phyloP scores from a whole-genome alignment of 2,329 filamentous ascomycete genomes.

The Pseudocercospora vitis region DNA sequence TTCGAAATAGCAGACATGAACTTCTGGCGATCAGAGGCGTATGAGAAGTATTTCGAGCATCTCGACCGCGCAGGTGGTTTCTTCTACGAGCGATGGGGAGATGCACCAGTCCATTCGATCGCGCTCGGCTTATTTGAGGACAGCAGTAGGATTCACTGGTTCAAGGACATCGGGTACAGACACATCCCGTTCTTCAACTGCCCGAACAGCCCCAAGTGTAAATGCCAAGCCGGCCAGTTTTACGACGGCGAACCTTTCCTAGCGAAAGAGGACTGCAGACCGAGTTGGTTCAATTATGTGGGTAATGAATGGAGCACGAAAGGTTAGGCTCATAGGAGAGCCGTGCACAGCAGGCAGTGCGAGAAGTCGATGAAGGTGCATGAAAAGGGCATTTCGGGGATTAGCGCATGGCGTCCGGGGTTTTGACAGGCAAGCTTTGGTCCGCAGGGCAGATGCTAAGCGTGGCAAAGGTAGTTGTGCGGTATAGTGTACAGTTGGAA shows the following conservation, averaged over 20 bases:
- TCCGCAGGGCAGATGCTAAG: not conserved
- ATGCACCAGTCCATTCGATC: constrained; percentile 95
- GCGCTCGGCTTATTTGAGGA: constrained; percentile 91
- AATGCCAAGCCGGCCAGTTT: constrained; percentile 81
- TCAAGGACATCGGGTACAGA: constrained; percentile 98
- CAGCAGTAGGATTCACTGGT: constrained; percentile 82
- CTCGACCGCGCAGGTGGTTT: constrained; percentile 92
- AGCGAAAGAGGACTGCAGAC: constrained; percentile 86
- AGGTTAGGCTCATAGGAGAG: constrained; percentile 3
- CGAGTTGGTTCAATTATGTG: constrained; percentile 95
- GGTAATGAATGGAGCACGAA: constrained; percentile 52
- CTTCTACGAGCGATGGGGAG: constrained; percentile 98
- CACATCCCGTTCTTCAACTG: constrained; percentile 99
- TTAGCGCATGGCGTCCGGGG: constrained; percentile 21
- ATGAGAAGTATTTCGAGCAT: constrained; percentile 95
- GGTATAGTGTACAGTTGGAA: not conserved
- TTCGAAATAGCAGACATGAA: constrained; percentile 93
- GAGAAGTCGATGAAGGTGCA: not conserved
- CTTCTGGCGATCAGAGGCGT: constrained; percentile 87
- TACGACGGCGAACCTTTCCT: constrained; percentile 86
- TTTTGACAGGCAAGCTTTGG: constrained; percentile 3
- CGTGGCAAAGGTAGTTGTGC: not conserved
- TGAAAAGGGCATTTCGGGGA: constrained; percentile 7
- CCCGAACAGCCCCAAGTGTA: constrained; percentile 93
- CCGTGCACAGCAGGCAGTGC: not conserved